Conservation (phyloP, 2,329 filamentous ascomycete species). For the Paracorniculantispora psalliotae region DNA sequence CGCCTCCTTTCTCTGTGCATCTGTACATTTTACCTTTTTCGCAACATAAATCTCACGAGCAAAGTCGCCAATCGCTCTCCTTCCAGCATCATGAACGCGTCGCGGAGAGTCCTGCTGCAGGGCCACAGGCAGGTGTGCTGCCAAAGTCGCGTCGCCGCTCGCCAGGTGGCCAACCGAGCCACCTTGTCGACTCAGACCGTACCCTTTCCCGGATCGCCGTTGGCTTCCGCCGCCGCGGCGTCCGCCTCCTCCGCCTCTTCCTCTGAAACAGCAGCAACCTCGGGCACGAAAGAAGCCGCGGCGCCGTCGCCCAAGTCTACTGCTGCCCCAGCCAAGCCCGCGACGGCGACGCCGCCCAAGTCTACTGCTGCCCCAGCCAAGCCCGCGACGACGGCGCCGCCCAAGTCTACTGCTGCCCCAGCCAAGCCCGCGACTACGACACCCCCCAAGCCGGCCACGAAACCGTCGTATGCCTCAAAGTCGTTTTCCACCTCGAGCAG, state of each 20-base stretch:
- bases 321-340: background rate
- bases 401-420: background rate
- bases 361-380: background rate
- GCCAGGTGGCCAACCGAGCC: background rate
- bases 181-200: background rate
- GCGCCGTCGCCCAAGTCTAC: too few relatives aligned
- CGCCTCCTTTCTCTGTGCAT: background rate
- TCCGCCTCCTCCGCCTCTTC: too few relatives aligned
- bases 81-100: constrained; percentile 8
- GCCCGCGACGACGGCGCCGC: background rate
- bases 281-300: too few relatives aligned
- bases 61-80: too few relatives aligned
- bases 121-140: background rate
- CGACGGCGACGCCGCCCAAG: too few relatives aligned
- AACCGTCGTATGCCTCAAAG: constrained; percentile 3
- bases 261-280: too few relatives aligned
- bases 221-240: too few relatives aligned
- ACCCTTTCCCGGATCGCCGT: too few relatives aligned
- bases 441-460: background rate
- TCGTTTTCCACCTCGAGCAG: background rate
- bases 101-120: background rate
- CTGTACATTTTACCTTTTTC: too few relatives aligned
- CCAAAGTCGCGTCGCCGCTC: background rate
- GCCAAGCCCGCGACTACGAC: background rate
- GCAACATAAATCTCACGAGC: too few relatives aligned